Conservation (phyloP, 192 early-diverging fungal genomes). For the Kappamyces sp. region DNA sequence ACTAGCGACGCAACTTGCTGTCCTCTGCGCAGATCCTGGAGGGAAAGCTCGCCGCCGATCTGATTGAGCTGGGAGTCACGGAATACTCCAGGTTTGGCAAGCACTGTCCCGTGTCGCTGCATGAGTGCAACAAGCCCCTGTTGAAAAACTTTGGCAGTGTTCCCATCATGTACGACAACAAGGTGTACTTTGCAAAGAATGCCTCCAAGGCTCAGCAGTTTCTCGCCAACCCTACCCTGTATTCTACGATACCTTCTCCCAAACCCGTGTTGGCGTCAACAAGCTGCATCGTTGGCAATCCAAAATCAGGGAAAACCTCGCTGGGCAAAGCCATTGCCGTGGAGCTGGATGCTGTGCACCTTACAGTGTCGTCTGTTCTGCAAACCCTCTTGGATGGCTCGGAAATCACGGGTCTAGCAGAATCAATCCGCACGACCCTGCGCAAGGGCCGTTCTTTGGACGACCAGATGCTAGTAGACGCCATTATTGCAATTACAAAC, state of each 20-base stretch:
- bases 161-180: slow-evolving; percentile 34
- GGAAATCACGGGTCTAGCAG: slow-evolving; percentile 26
- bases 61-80: slow-evolving; percentile 38
- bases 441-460: slow-evolving; percentile 26
- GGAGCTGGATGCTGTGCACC: slow-evolving; percentile 34
- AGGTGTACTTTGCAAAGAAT: slow-evolving; percentile 36
- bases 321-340: slow-evolving; percentile 24
- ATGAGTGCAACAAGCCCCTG: slow-evolving; percentile 18
- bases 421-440: slow-evolving; percentile 26
- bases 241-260: slow-evolving; percentile 22
- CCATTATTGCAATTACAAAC: slow-evolving; percentile 33
- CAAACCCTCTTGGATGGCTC: slow-evolving; percentile 34
- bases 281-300: slow-evolving; percentile 34
- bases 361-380: slow-evolving; percentile 31
- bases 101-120: slow-evolving; percentile 41
- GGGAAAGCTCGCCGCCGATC: slow-evolving; percentile 27
- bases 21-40: slow-evolving; percentile 23
- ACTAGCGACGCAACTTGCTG: slow-evolving; percentile 36
- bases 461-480: slow-evolving; percentile 32
- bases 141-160: slow-evolving; percentile 25
- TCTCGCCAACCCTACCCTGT: slow-evolving; percentile 26
- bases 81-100: slow-evolving; percentile 37
- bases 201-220: slow-evolving; percentile 31
- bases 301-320: slow-evolving; percentile 42
- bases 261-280: slow-evolving; percentile 34